Base-by-base conservation (phyloP, 306 rosid genomes). In the Fagus sylvatica region DNA sequence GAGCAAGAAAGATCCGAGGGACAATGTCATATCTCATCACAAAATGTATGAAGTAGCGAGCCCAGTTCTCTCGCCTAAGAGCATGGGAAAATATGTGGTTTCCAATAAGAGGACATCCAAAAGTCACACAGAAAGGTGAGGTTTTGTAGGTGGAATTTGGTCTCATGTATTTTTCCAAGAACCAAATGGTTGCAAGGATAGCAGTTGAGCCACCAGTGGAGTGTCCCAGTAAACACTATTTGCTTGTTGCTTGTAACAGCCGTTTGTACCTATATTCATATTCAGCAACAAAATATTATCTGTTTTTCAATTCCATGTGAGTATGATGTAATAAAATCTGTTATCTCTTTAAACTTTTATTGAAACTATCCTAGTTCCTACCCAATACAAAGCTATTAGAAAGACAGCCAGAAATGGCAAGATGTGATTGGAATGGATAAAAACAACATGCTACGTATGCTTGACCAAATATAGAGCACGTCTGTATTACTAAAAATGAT, bases 101-200 rank as follows among this genome's bases (percentile, higher is more conserved):
- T 4, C 97, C 98, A 33, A 89, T 54, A 3, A 92, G 89, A 15
- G 98, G 98, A 72, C 97, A 88, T 6, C 97, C 98, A 36, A 95
- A 92, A 43, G 98, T 91, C 15, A 89, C 56, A 73, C 97, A 92
- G 2, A 68, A 5, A 1, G 87, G 81, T 4, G 69, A 74, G 71
- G 61, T 30, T 11, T 8, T 1, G 0, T 13, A 17, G n/a, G 64
- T 43, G n/a, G n/a, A n/a, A 6, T 74, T 85, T 15, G 16, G 19
- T 33, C 19, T 65, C 11, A 6, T 2, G 28, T 16, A 43, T 3
- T 79, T 34, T 41, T 95, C 95, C 60, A 95, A 68, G 2, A 89
- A 79, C 96, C 92, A 88, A 30, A 91, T 84, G 32, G 93, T 83
- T 36, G 91, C 89, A 2, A 92, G 88, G 72, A 69, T 83, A 34